These are phyloP conservation scores for Leccinum subgranulosum DNA, from an alignment of 768 basidiomycete genomes.

Conservation along the genomic window DNA sequence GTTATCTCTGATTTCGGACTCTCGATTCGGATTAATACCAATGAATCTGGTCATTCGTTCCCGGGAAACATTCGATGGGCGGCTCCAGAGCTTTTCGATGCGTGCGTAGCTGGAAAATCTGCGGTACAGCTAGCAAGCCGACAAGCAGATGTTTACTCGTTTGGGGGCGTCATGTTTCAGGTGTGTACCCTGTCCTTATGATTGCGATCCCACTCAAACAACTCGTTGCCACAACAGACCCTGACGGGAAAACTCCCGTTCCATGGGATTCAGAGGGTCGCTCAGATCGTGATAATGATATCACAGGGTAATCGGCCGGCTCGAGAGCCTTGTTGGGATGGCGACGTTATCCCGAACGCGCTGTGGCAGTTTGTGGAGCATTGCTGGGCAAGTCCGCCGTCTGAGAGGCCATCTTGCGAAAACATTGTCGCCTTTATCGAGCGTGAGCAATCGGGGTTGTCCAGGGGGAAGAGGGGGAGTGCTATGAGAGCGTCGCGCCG, in stretches of 20 bases:
- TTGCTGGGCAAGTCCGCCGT: constrained; percentile 21
- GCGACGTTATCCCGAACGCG: constrained; percentile 18
- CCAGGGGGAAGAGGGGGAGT: not conserved
- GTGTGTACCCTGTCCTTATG: not conserved
- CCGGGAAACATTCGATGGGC: constrained; percentile 31
- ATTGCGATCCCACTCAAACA: not conserved
- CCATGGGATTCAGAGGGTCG: constrained; percentile 14
- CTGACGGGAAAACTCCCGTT: constrained; percentile 27
- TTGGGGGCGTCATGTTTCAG: constrained; percentile 29
- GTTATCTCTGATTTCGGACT: constrained; percentile 33
- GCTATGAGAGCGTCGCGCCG: not conserved
- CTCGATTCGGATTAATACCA: constrained; percentile 12
- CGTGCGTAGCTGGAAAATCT: not conserved
- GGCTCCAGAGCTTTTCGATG: constrained; percentile 24
- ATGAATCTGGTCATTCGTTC: constrained; percentile 3
- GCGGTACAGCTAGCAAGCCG: constrained; percentile 7
- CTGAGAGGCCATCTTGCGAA: constrained; percentile 15
- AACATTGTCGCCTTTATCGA: constrained; percentile 15
- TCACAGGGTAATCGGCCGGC: constrained; percentile 4
- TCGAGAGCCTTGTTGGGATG: constrained; percentile 20
- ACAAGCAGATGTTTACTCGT: constrained; percentile 28
- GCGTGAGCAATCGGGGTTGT: not conserved
- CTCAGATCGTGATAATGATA: constrained; percentile 25
- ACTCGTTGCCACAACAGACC: not conserved
- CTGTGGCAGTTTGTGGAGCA: constrained; percentile 22